Evolutionary conservation across 257 asterid genomes (phyloP).

Genomic region (Nicotiana undulata): DNA sequence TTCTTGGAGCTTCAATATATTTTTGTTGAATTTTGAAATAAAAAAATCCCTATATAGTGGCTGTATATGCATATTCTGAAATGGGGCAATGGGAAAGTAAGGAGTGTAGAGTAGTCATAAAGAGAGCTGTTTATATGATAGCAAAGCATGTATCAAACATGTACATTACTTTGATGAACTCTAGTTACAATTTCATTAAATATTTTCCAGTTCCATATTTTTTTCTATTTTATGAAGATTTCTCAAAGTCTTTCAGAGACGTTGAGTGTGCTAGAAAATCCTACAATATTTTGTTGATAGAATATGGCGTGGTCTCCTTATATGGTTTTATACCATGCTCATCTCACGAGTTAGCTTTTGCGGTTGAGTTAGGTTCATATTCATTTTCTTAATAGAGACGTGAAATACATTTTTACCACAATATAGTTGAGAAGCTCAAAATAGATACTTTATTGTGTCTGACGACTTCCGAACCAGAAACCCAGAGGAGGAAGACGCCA

Average conservation of each 20-base stretch:
- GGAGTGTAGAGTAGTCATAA: not conserved
- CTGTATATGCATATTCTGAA: not conserved
- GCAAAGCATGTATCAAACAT: not conserved
- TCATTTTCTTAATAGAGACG: too few relatives aligned
- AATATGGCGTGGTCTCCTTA: too few relatives aligned
- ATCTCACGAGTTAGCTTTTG: too few relatives aligned
- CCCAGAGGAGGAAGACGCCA: too few relatives aligned
- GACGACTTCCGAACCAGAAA: too few relatives aligned
- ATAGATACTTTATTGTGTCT: too few relatives aligned
- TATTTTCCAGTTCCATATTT: not conserved
- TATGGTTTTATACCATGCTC: too few relatives aligned
- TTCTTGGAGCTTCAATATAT: constrained; percentile 4
- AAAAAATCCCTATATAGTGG: constrained; percentile 6
- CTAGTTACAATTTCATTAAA: not conserved
- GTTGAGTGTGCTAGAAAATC: too few relatives aligned
- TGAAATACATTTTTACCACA: too few relatives aligned
- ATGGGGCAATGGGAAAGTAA: not conserved
- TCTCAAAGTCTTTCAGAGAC: not conserved
- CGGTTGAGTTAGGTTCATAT: too few relatives aligned
- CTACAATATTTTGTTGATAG: too few relatives aligned
- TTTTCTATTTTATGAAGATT: not conserved
- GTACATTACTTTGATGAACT: not conserved
- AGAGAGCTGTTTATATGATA: constrained; percentile 2
- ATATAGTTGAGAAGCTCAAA: too few relatives aligned
- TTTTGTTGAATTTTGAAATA: constrained; percentile 6